phyloP scores from a whole-genome alignment of 495 filamentous ascomycete species.

The Podospora appendiculata region DNA sequence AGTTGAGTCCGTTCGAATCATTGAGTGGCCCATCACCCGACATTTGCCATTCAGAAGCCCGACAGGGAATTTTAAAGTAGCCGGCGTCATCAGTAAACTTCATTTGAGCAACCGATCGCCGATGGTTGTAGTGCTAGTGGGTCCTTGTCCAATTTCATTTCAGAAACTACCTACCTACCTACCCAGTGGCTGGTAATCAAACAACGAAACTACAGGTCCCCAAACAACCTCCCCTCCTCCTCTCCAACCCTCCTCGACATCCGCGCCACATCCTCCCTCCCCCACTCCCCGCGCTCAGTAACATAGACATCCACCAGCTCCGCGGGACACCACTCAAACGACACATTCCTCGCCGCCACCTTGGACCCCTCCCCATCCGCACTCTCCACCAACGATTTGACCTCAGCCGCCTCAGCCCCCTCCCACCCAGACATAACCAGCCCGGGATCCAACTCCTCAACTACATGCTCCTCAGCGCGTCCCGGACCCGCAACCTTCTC shows the following conservation, averaged over 20 bases:
- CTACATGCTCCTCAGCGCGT: conserved; percentile 19
- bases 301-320: conserved; percentile 47
- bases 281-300: conserved; percentile 42
- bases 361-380: conserved; percentile 3
- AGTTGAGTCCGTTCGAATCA: too few relatives aligned
- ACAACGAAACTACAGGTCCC: conserved; percentile 14
- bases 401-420: conserved; percentile 8
- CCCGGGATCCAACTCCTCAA: conserved; percentile 40
- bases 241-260: conserved; percentile 19
- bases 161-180: too few relatives aligned
- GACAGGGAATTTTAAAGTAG: too few relatives aligned
- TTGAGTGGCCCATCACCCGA: too few relatives aligned
- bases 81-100: too few relatives aligned
- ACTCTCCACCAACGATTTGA: neutral
- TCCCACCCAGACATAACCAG: conserved; percentile 45
- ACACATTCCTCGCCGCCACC: conserved; percentile 47
- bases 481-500: conserved; percentile 51
- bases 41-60: too few relatives aligned
- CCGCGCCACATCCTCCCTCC: conserved; percentile 18
- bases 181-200: too few relatives aligned
- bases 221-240: conserved; percentile 25
- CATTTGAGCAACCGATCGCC: too few relatives aligned
- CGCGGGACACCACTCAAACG: conserved; percentile 60
- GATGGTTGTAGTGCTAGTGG: too few relatives aligned
- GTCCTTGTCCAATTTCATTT: too few relatives aligned